Evolutionary conservation across 2,329 filamentous ascomycete species (phyloP).

Genomic region (Fusarium circinatum): DNA sequence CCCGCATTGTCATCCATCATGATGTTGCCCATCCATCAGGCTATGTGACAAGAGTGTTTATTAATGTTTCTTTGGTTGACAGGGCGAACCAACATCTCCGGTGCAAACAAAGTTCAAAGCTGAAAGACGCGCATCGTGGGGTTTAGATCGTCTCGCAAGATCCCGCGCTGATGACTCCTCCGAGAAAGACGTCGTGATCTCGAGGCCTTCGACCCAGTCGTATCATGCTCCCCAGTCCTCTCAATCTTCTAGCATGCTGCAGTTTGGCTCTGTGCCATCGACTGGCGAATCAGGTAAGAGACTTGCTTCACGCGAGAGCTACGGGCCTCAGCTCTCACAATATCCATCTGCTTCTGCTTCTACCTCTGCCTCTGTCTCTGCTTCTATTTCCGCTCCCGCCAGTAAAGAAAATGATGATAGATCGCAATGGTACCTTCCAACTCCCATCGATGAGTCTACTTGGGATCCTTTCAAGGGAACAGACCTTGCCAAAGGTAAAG

Average conservation of each 20-base stretch:
- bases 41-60: conserved; percentile 46
- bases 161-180: conserved; percentile 42
- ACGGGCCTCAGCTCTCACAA: conserved; percentile 16
- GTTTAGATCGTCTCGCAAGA: conserved; percentile 50
- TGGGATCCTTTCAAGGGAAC: conserved; percentile 40
- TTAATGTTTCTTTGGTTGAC: conserved; percentile 51
- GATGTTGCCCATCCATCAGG: conserved; percentile 43
- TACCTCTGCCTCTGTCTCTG: neutral
- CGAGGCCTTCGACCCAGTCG: conserved; percentile 31
- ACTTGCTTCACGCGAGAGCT: conserved; percentile 32
- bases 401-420: conserved; percentile 33
- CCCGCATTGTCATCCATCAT: conserved; percentile 37
- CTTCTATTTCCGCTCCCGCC: neutral
- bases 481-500: conserved; percentile 19
- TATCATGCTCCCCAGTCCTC: conserved; percentile 38
- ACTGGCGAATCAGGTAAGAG: conserved; percentile 38
- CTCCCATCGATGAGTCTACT: conserved; percentile 30
- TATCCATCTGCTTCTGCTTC: conserved; percentile 7
- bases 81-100: conserved; percentile 51
- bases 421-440: conserved; percentile 38
- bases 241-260: conserved; percentile 35
- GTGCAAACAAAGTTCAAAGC: conserved; percentile 50
- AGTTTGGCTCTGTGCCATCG: conserved; percentile 33
- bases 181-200: conserved; percentile 32
- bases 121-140: conserved; percentile 59